Evolutionary conservation across 805 yeast species (phyloP), one percentile per base, ranked within the genome.

Genomic region (Candida ovalis): DNA sequence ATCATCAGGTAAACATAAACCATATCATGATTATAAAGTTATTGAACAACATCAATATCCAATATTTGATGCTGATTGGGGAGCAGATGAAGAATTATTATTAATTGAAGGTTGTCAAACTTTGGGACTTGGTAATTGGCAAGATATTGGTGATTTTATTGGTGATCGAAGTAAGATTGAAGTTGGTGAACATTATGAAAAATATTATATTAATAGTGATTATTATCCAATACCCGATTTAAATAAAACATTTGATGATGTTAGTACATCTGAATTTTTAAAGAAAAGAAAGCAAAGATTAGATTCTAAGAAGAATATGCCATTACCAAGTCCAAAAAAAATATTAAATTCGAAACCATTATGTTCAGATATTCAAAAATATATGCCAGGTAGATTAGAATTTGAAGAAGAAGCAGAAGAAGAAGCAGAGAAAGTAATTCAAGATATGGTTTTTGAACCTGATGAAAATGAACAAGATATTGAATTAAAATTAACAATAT

Each of bases 331-430:
- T 27, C 91, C 90, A 45, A 81, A 83, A 51, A 94, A 92, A 63
- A 89, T 95, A 4, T 82, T 87, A 42, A 91, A 97, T 0, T 89
- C 97, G 6, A 92, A 87, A 6, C 99, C 99, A 0, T 77, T 94
- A 48, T 91, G 98, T 70, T 97, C 95, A 62, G 98, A 95, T 60
- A 81, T 94, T 52, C 98, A 94, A 66, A 97, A 97, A 2, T 94
- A 84, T 64, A 94, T 94, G 99, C 99, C 99, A 36, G 99, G 98
- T 39, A 81, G 99, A 61, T 72, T 94, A 52, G 99, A 94, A 66
- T 94, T 94, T 66, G 99, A 94, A 60, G 88, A 85, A 50, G 99
- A 94, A 65, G 90, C 87, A 36, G 99, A 94, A 64, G 94, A 94
- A 60, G 99, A 94, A 47, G 98, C 99, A 0, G 99, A 94, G 67